phyloP scores from a whole-genome alignment of 768 basidiomycete species.

The Phaeotremella fagi region DNA sequence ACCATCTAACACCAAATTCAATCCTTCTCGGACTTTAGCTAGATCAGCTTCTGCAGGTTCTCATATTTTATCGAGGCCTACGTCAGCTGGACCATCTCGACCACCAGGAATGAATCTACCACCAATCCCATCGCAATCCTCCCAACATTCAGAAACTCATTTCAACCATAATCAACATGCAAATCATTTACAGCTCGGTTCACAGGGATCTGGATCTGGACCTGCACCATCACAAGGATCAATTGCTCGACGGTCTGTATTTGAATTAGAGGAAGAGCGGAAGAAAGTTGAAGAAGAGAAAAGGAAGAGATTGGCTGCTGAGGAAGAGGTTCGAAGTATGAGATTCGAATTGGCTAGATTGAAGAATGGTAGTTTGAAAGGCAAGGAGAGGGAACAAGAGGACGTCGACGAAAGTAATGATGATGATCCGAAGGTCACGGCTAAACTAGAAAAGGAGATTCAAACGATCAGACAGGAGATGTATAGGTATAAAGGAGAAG shows the following conservation, averaged over 20 bases:
- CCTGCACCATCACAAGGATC: conserved; percentile 33
- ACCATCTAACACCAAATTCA: background rate
- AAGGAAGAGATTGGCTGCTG: conserved; percentile 1
- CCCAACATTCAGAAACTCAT: conserved; percentile 5
- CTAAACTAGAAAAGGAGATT: background rate
- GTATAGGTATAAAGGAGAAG: conserved; percentile 34
- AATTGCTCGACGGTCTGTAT: conserved; percentile 16
- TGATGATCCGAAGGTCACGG: background rate
- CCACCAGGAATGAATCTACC: conserved; percentile 3
- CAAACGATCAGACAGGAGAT: conserved; percentile 25
- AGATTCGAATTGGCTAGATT: background rate
- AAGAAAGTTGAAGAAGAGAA: conserved; percentile 13
- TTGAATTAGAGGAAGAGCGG: conserved; percentile 30
- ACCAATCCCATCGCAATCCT: conserved; percentile 26
- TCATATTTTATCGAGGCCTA: conserved; percentile 9
- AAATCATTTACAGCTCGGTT: background rate
- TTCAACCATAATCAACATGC: background rate
- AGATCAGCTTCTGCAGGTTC: conserved; percentile 28
- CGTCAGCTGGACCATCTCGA: conserved; percentile 11
- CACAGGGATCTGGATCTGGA: background rate
- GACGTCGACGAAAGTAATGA: too few species aligned
- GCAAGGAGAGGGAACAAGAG: too few species aligned
- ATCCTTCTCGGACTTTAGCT: conserved; percentile 18
- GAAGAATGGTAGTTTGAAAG: conserved; percentile 16
- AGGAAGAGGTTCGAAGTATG: too few species aligned